Conservation (phyloP, 2,329 filamentous ascomycete species). For the Chrysosporium queenslandicum region DNA sequence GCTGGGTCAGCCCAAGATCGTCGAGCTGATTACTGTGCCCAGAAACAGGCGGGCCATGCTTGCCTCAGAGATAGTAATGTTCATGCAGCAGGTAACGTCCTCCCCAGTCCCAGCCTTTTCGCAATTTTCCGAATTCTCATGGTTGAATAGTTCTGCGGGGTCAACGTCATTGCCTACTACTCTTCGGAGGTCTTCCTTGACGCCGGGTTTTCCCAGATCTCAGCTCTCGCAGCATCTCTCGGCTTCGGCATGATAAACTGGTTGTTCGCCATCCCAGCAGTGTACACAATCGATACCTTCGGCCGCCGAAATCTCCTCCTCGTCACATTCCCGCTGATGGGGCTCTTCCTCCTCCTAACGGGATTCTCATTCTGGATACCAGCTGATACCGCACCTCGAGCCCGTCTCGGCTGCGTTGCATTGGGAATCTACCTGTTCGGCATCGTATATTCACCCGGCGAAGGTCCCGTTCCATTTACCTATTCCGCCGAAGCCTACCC, state of each 20-base stretch:
- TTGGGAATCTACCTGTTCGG: slow-evolving; percentile 39
- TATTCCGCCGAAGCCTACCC: slow-evolving; percentile 60
- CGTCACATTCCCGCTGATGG: slow-evolving; percentile 57
- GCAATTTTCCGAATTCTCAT: background rate
- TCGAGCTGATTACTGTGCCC: slow-evolving; percentile 51
- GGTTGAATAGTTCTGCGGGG: slow-evolving; percentile 34
- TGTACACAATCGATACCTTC: slow-evolving; percentile 59
- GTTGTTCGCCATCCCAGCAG: slow-evolving; percentile 52
- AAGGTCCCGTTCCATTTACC: slow-evolving; percentile 56
- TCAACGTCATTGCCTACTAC: slow-evolving; percentile 52
- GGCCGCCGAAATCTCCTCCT: slow-evolving; percentile 55
- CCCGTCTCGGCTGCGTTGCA: slow-evolving; percentile 35
- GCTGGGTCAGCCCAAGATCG: slow-evolving; percentile 42
- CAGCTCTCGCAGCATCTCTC: slow-evolving; percentile 48
- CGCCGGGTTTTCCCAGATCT: slow-evolving; percentile 41
- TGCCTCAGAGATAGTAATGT: slow-evolving; percentile 56
- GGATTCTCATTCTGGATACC: slow-evolving; percentile 47
- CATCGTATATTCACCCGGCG: slow-evolving; percentile 45
- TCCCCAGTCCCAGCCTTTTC: background rate
- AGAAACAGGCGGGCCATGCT: slow-evolving; percentile 53
- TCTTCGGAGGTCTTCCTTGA: slow-evolving; percentile 51
- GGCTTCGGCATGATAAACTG: slow-evolving; percentile 56
- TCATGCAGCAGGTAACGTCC: slow-evolving; percentile 49
- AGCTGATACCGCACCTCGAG: slow-evolving; percentile 23
- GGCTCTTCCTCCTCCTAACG: slow-evolving; percentile 42